A percentile compares a stretch with the other conserved stretches of the same genome.
Evolutionary conservation across 331 rosid genomes (phyloP).

Genomic region (Malus hybrid): DNA sequence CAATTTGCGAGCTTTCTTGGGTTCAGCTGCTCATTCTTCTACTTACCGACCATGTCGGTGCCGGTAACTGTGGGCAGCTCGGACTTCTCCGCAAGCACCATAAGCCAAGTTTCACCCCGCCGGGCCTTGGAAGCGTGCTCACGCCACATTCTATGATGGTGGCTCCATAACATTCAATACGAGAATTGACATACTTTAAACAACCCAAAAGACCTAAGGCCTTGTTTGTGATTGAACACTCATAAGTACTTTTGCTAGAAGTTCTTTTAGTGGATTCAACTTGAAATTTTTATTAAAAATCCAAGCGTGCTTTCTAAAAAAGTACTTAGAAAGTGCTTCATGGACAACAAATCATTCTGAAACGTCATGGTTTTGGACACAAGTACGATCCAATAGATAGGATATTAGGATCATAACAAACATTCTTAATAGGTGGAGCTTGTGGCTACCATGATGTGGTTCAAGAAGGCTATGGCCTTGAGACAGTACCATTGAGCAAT

Average conservation of each 20-base stretch:
- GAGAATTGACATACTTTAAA: neutral
- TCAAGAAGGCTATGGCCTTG: constrained; percentile 58
- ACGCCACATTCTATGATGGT: constrained; percentile 77
- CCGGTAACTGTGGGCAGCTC: neutral
- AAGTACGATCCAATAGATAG: no score
- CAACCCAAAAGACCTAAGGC: no score
- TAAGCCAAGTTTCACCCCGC: constrained; percentile 20
- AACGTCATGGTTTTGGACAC: no score
- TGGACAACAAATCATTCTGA: no score
- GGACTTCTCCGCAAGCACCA: neutral
- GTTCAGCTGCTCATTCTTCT: neutral
- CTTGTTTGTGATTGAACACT: no score
- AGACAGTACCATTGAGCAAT: constrained; percentile 58
- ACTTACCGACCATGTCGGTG: constrained; percentile 11
- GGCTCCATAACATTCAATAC: constrained; percentile 48
- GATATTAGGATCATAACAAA: no score
- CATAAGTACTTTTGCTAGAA: no score
- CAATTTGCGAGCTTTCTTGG: constrained; percentile 4
- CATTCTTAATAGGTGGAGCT: constrained; percentile 47
- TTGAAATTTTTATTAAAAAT: no score
- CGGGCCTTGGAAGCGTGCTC: constrained; percentile 54
- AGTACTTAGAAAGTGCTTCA: no score
- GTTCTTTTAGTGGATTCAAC: no score
- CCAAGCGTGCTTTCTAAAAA: no score
- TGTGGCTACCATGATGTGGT: constrained; percentile 77